Conservation (phyloP, 768 basidiomycete species). For the Amyloporia xantha region DNA sequence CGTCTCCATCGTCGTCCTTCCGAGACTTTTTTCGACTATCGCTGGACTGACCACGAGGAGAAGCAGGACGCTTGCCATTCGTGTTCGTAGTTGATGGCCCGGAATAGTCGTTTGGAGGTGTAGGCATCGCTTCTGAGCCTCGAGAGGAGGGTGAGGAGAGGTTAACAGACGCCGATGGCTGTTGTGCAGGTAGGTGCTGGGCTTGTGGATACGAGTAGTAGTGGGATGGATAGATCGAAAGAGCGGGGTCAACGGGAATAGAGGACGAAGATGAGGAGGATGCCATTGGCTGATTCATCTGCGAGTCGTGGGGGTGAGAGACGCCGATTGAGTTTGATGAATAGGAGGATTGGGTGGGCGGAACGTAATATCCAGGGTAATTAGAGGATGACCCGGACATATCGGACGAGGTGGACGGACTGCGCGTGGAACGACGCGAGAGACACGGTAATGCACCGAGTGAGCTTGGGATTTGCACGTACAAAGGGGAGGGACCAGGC, state of each 20-base stretch:
- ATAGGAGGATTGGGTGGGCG: conserved; percentile 23
- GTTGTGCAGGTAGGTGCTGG: conserved; percentile 40
- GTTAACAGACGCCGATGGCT: conserved; percentile 47
- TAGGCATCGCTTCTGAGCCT: conserved; percentile 70
- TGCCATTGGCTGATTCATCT: conserved; percentile 36
- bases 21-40: conserved; percentile 54
- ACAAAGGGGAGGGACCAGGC: too few relatives aligned
- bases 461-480: neutral
- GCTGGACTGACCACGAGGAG: conserved; percentile 32
- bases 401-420: neutral
- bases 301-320: conserved; percentile 30
- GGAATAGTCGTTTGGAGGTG: conserved; percentile 60
- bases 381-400: conserved; percentile 22
- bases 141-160: conserved; percentile 78
- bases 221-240: conserved; percentile 25
- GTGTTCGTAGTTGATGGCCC: conserved; percentile 36
- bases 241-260: conserved; percentile 63
- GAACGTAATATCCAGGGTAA: conserved; percentile 20
- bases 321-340: conserved; percentile 28
- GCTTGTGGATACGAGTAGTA: conserved; percentile 49
- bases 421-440: neutral
- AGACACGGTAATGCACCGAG: neutral
- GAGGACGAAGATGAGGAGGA: conserved; percentile 53
- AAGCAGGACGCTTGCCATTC: conserved; percentile 65
- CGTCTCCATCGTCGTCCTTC: conserved; percentile 48